Evolutionary conservation across 2,329 filamentous ascomycete species (phyloP).

Genomic region (Fonsecaea nubica): DNA sequence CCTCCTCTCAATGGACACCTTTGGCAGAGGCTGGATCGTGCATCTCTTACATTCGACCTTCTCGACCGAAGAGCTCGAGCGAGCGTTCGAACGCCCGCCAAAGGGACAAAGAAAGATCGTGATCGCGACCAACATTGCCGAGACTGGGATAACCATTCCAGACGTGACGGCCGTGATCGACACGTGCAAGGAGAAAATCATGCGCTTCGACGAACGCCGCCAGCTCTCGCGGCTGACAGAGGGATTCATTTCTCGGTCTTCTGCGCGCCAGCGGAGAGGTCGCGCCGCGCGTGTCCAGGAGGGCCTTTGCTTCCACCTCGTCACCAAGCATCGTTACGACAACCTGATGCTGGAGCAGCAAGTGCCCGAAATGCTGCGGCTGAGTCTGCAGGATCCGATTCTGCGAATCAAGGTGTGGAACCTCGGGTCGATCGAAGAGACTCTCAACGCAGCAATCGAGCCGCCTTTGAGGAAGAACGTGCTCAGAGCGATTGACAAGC

Average conservation of each 20-base stretch:
- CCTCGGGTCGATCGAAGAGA: slow-evolving; percentile 89
- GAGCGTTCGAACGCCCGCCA: slow-evolving; percentile 85
- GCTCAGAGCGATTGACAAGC: slow-evolving; percentile 85
- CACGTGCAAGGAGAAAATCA: slow-evolving; percentile 83
- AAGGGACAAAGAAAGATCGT: slow-evolving; percentile 88
- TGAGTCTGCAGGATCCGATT: slow-evolving; percentile 92
- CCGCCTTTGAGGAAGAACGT: slow-evolving; percentile 92
- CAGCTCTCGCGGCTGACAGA: slow-evolving; percentile 91
- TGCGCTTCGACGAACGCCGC: slow-evolving; percentile 84
- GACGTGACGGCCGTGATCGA: slow-evolving; percentile 98
- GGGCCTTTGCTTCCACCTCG: slow-evolving; percentile 93
- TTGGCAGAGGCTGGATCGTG: slow-evolving; percentile 79
- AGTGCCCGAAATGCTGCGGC: slow-evolving; percentile 91
- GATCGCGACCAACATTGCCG: slow-evolving; percentile 95
- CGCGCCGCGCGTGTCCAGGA: slow-evolving; percentile 94
- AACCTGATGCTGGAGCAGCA: slow-evolving; percentile 77
- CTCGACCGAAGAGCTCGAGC: slow-evolving; percentile 93
- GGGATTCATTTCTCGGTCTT: slow-evolving; percentile 92
- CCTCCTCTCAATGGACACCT: slow-evolving; percentile 76
- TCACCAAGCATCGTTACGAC: slow-evolving; percentile 89
- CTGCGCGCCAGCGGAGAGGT: slow-evolving; percentile 92
- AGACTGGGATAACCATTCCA: slow-evolving; percentile 97
- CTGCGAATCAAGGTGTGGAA: slow-evolving; percentile 98
- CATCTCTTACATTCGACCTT: slow-evolving; percentile 94
- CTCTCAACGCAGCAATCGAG: slow-evolving; percentile 84